phyloP scores from a whole-genome alignment of 78 protist genomes.

The Parvularia atlantis region DNA sequence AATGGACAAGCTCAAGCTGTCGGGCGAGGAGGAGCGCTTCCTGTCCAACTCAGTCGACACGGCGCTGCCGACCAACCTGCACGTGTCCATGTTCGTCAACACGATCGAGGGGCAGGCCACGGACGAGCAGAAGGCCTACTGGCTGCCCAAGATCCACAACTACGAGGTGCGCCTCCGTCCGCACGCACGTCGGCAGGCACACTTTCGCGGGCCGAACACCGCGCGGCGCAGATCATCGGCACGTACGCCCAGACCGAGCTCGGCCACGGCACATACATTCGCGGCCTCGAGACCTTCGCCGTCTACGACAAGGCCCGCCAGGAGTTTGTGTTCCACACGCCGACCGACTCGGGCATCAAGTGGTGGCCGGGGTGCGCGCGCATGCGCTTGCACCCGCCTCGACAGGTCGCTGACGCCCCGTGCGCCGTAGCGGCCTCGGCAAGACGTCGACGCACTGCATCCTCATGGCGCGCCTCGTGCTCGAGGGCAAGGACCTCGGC shows the following conservation, averaged over 20 bases:
- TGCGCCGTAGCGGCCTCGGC: constrained; percentile 52
- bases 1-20: too few relatives aligned
- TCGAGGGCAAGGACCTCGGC: constrained; percentile 31
- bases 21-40: too few relatives aligned
- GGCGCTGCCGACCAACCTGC: too few relatives aligned
- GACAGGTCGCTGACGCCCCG: not conserved
- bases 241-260: constrained; percentile 22
- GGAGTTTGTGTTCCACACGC: constrained; percentile 18
- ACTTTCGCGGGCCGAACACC: too few relatives aligned
- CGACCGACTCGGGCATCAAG: constrained; percentile 11
- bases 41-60: too few relatives aligned
- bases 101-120: constrained; percentile 15
- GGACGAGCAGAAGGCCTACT: constrained; percentile 4
- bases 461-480: constrained; percentile 38
- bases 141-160: constrained; percentile 21
- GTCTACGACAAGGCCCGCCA: constrained; percentile 19
- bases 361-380: constrained; percentile 21
- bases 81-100: constrained; percentile 12
- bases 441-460: constrained; percentile 44
- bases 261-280: not conserved
- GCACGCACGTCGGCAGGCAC: too few relatives aligned
- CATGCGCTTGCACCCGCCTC: not conserved
- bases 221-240: too few relatives aligned
- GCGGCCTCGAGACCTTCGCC: constrained; percentile 57
- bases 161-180: too few relatives aligned